Percentiles rank a stretch among this genome's conserved stretches.
phyloP scores from a whole-genome alignment of 2,329 filamentous ascomycete genomes.

The Talaromyces sp. region DNA sequence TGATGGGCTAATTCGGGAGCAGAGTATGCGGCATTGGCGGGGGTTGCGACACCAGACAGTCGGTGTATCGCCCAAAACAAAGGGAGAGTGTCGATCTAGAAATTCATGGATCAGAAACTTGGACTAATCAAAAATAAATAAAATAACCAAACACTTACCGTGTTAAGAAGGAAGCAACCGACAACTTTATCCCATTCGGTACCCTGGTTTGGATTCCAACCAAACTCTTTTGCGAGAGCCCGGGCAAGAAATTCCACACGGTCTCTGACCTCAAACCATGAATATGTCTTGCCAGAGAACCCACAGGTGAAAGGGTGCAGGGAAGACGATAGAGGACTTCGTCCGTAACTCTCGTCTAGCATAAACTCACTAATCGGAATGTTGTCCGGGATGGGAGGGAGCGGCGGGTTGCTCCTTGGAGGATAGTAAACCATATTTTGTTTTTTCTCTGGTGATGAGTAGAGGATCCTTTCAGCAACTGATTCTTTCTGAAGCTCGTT shows the following conservation, averaged over 20 bases:
- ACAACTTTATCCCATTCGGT: conserved; percentile 79
- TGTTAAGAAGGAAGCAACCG: conserved; percentile 74
- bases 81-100: conserved; percentile 68
- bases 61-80: conserved; percentile 70
- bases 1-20: conserved; percentile 67
- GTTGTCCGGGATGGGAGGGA: conserved; percentile 63
- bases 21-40: conserved; percentile 72
- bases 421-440: conserved; percentile 43
- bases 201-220: conserved; percentile 65
- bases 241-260: conserved; percentile 65
- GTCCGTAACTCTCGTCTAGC: conserved; percentile 65
- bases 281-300: conserved; percentile 64
- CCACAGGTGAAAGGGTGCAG: conserved; percentile 73
- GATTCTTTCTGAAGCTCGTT: background rate
- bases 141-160: conserved; percentile 47
- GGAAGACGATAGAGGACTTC: conserved; percentile 59
- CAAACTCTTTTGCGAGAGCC: conserved; percentile 65
- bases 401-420: conserved; percentile 32
- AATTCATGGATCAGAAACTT: background rate
- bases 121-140: background rate
- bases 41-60: conserved; percentile 67
- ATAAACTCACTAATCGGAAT: conserved; percentile 75
- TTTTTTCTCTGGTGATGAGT: background rate
- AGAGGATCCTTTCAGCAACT: background rate
- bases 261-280: conserved; percentile 58